phyloP scores from a whole-genome alignment of 2,329 filamentous ascomycete genomes.

The Verticillium albo-atrum region DNA sequence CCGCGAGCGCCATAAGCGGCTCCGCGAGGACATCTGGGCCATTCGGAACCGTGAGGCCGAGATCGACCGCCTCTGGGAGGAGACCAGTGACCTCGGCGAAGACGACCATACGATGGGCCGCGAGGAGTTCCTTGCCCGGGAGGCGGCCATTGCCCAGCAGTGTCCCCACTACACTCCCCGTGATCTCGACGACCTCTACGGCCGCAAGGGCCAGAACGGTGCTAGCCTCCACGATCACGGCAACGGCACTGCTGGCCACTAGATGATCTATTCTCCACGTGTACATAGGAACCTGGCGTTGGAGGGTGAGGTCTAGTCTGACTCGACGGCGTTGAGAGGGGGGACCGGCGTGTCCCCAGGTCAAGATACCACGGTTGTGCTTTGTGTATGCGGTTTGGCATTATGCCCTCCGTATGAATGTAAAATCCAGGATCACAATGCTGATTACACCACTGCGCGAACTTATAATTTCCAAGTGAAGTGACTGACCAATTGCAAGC shows the following conservation, averaged over 20 bases:
- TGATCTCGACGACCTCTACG: neutral
- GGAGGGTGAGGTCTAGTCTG: neutral
- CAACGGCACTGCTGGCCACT: neutral
- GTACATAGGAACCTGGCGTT: neutral
- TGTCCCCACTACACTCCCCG: slow-evolving; percentile 6
- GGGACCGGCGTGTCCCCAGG: neutral
- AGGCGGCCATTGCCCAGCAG: slow-evolving; percentile 17
- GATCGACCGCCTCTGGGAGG: slow-evolving; percentile 78
- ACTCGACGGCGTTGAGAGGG: neutral
- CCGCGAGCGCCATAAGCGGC: slow-evolving; percentile 85
- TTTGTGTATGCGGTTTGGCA: neutral
- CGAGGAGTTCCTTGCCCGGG: slow-evolving; percentile 62
- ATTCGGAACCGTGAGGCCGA: slow-evolving; percentile 66
- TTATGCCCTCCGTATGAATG: neutral
- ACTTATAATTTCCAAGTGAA: neutral
- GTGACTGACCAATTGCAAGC: neutral
- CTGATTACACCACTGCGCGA: neutral
- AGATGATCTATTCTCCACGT: neutral
- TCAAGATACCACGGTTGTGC: neutral
- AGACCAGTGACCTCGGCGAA: slow-evolving; percentile 79
- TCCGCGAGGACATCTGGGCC: slow-evolving; percentile 91
- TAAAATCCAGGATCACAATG: neutral
- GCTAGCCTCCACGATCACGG: neutral
- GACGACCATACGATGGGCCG: slow-evolving; percentile 75
- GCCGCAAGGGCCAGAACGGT: neutral